Conservation (phyloP, 179 eudicot genomes). For the Silene vulgaris region DNA sequence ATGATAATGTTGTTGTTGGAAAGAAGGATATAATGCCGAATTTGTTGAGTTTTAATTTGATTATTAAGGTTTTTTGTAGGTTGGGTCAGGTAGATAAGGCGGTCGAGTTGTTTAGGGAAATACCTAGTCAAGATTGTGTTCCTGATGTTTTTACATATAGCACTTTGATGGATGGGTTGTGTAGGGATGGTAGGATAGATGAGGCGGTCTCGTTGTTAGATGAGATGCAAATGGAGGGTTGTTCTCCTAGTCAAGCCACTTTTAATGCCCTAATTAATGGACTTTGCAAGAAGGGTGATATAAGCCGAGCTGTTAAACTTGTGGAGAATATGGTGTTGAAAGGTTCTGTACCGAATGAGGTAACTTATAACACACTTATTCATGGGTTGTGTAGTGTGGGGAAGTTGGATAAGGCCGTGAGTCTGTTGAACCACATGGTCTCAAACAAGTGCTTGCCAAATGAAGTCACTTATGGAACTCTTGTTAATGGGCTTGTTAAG, state of each 20-base stretch:
- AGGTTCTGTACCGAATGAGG: constrained; percentile 78
- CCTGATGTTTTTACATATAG: constrained; percentile 82
- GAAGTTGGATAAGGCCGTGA: constrained; percentile 76
- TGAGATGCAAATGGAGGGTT: constrained; percentile 95
- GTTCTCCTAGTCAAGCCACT: constrained; percentile 52
- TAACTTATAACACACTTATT: constrained; percentile 81
- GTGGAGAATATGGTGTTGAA: constrained; percentile 87
- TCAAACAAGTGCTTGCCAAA: constrained; percentile 60
- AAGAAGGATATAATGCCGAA: constrained; percentile 41
- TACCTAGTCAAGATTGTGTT: constrained; percentile 40
- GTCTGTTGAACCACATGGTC: constrained; percentile 73
- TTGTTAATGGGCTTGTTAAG: constrained; percentile 84
- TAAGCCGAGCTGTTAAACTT: constrained; percentile 72
- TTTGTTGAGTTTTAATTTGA: constrained; percentile 66
- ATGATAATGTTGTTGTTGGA: constrained; percentile 30
- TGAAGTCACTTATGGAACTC: constrained; percentile 76
- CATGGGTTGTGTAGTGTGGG: constrained; percentile 80
- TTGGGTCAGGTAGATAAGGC: constrained; percentile 60
- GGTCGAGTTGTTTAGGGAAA: constrained; percentile 59
- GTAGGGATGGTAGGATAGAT: constrained; percentile 63
- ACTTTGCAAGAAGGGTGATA: constrained; percentile 72
- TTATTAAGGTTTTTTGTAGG: constrained; percentile 64
- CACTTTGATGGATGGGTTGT: constrained; percentile 90
- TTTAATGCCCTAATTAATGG: constrained; percentile 78
- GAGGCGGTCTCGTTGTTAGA: constrained; percentile 80